Conservation (phyloP, 1,284 basidiomycete species). For the Neolentinus lepideus region DNA sequence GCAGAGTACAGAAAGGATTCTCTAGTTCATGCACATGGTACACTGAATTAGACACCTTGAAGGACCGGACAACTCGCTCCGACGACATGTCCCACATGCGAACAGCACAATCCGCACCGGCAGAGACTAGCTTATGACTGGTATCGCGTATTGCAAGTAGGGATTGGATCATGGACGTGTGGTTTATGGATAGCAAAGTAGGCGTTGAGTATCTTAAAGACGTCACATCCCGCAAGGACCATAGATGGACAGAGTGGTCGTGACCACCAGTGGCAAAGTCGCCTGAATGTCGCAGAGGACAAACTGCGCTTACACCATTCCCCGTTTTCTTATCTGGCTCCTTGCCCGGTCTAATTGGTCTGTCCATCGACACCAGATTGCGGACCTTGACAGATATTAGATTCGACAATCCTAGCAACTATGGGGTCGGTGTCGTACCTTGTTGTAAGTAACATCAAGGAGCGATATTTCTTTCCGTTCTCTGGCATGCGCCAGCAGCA, state of each 20-base stretch:
- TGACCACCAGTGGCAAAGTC: slow-evolving; percentile 44
- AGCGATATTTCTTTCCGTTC: slow-evolving; percentile 27
- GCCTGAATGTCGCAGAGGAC: slow-evolving; percentile 28
- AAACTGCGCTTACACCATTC: slow-evolving; percentile 35
- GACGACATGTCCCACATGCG: slow-evolving; percentile 40
- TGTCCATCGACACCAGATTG: neutral
- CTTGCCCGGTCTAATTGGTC: slow-evolving; percentile 3
- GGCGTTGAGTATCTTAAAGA: slow-evolving; percentile 20
- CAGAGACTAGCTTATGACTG: slow-evolving; percentile 38
- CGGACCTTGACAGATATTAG: neutral
- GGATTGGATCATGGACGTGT: slow-evolving; percentile 35
- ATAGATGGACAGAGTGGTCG: slow-evolving; percentile 40
- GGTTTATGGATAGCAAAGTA: slow-evolving; percentile 30
- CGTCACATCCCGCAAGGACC: slow-evolving; percentile 28
- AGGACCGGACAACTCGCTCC: slow-evolving; percentile 29
- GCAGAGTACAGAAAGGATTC: slow-evolving; percentile 30
- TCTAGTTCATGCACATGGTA: slow-evolving; percentile 34
- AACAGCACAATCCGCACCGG: slow-evolving; percentile 38
- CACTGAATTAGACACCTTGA: slow-evolving; percentile 36
- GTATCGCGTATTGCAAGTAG: slow-evolving; percentile 35
- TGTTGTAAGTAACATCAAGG: slow-evolving; percentile 12
- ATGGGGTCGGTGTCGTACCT: slow-evolving; percentile 14
- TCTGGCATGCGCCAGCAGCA: slow-evolving; percentile 32
- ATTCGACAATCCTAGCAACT: neutral
- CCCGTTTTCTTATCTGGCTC: slow-evolving; percentile 24